phyloP scores from a whole-genome alignment of 2,329 filamentous ascomycete genomes.

The Ciborinia camelliae region DNA sequence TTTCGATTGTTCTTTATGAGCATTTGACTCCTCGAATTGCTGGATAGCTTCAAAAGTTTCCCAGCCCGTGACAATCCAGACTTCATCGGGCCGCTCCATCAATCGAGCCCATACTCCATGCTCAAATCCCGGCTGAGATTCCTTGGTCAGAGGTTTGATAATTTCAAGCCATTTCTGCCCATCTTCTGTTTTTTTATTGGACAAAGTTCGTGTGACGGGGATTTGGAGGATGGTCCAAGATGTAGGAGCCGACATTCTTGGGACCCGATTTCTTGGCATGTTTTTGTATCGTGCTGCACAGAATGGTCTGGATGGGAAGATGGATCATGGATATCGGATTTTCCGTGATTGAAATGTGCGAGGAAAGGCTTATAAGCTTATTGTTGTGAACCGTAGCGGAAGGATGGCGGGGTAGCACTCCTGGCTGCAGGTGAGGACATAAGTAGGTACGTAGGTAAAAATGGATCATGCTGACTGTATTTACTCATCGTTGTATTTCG shows the following conservation, averaged over 20 bases:
- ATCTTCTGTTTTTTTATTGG: background rate
- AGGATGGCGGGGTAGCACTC: background rate
- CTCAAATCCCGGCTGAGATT: background rate
- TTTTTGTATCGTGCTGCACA: too few relatives aligned
- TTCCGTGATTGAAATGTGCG: too few relatives aligned
- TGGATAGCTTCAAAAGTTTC: background rate
- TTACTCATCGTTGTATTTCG: background rate
- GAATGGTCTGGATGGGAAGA: background rate
- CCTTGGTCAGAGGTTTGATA: background rate
- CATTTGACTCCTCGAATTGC: background rate
- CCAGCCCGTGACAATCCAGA: background rate
- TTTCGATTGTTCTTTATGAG: background rate
- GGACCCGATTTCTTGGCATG: background rate
- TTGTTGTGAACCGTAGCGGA: background rate
- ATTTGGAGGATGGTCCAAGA: background rate
- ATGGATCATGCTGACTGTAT: background rate
- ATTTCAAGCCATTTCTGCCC: background rate
- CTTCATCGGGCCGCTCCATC: background rate
- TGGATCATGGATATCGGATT: too few relatives aligned
- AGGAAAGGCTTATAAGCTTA: background rate
- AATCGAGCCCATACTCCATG: conserved; percentile 1
- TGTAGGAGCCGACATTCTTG: background rate
- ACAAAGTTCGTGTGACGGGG: background rate
- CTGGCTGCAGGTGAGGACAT: too few relatives aligned
- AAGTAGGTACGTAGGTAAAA: background rate